These are phyloP conservation scores for Fusarium illudens DNA, from an alignment of 2,329 filamentous ascomycete species.

Conservation along the genomic window DNA sequence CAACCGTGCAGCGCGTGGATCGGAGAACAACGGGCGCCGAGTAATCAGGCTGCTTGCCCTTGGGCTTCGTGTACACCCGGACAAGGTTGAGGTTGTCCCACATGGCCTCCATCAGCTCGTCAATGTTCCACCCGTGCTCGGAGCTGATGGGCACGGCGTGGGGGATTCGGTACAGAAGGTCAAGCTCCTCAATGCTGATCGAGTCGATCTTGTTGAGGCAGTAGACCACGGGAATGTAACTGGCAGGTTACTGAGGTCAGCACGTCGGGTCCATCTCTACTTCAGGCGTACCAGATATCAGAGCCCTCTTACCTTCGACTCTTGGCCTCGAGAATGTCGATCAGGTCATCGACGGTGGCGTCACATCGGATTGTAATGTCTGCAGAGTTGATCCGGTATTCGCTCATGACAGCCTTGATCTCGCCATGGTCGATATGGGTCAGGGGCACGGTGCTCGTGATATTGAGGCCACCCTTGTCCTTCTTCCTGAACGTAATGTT, in stretches of 20 bases:
- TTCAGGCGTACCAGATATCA: slow-evolving; percentile 1
- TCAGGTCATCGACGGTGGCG: slow-evolving; percentile 95
- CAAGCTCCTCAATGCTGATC: slow-evolving; percentile 96
- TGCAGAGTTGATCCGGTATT: slow-evolving; percentile 95
- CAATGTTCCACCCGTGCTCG: slow-evolving; percentile 97
- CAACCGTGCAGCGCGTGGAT: slow-evolving; percentile 83
- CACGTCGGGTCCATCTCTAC: slow-evolving; percentile 2
- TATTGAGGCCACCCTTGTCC: slow-evolving; percentile 95
- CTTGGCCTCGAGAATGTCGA: slow-evolving; percentile 94
- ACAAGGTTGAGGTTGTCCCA: slow-evolving; percentile 95
- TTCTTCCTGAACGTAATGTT: slow-evolving; percentile 99
- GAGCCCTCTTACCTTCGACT: slow-evolving; percentile 63
- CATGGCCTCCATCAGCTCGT: slow-evolving; percentile 97
- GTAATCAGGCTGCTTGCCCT: slow-evolving; percentile 94
- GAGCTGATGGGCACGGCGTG: slow-evolving; percentile 98
- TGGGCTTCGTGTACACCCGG: slow-evolving; percentile 97
- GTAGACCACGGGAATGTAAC: slow-evolving; percentile 99
- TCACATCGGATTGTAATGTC: slow-evolving; percentile 98
- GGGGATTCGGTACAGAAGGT: slow-evolving; percentile 94
- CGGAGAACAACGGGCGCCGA: slow-evolving; percentile 88
- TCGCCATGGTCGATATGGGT: slow-evolving; percentile 94
- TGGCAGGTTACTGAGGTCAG: slow-evolving; percentile 46
- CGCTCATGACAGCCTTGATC: slow-evolving; percentile 96
- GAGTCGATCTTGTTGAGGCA: slow-evolving; percentile 99
- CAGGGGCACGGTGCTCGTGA: slow-evolving; percentile 92